Evolutionary conservation across 1,284 basidiomycete species (phyloP), one percentile per base, ranked within the genome.

Genomic region (Somion occarium): DNA sequence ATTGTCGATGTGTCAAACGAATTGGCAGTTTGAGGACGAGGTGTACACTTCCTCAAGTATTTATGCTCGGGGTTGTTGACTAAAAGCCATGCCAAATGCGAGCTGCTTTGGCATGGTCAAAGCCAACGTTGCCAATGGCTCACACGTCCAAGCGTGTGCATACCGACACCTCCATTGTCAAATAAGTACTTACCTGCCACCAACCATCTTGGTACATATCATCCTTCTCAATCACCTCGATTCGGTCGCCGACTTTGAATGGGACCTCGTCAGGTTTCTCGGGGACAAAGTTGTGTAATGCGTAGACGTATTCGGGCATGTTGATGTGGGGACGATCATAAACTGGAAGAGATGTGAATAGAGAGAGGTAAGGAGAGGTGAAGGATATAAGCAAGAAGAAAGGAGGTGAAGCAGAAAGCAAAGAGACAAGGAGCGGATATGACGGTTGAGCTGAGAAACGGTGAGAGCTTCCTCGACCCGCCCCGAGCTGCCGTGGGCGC

Each of bases 171-270:
- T n/a, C n/a, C n/a, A n/a, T n/a, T n/a, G n/a, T n/a, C n/a, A n/a
- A n/a, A n/a, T n/a, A 9, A 18, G 48, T 51, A 75, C 89, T 69
- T 62, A 94, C 94, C 82, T 93, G 88, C 93, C 92, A 98, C 96
- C 96, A 99, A n/a, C 96, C 96, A 69, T 99, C 96, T 39, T 84
- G 83, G 66, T 93, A 99, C 52, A 85, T 73, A 57, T 99, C 96
- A 67, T 99, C 96, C 71, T 83, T 91, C 74, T 99, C 95, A 39
- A 98, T 58, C 41, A 99, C 84, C 62, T 90, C 82, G 62, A 99
- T 93, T 56, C 81, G 77, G 59, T 98, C 93, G 5, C 94, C 95
- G 2, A 86, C 85, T 52, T 73, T 77, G 68, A 99, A 98, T 3
- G 85, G 68, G 47, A 98, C 82, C 69, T 99, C 96, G 71, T 99